Evolutionary conservation across 164 flowering plant species (phyloP), one percentile per base, ranked within the genome.

Genomic region (Taxillus chinensis): DNA sequence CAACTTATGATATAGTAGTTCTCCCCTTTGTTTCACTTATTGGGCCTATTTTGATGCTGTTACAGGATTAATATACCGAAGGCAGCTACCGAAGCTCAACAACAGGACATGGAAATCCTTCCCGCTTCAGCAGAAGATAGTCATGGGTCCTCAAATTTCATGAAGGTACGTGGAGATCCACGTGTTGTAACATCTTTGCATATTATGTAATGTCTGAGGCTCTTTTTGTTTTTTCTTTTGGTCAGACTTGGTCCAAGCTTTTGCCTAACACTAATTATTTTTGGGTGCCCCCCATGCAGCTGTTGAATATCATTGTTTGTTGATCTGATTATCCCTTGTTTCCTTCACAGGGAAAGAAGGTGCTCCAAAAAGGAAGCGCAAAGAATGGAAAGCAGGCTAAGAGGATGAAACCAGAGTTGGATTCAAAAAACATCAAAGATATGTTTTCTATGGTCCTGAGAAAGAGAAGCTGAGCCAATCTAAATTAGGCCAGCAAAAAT

Each of bases 401-500:
- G 68, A 86, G 82, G 80, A 70, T 71, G 41, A 90, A 86, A 72
- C 57, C 73, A 53, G 95, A 87, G 82, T 82, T 81, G 7, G 74
- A 74, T 61, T 87, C 95, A 27, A 70, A 41, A 7, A 85, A 82
- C 72, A 90, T 90, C 48, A 81, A 74, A 76, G 95, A 87, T 53
- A 90, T 90, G 95, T 90, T 90, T 62, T 42, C 70, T n/a, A 80
- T 81, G 70, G 89, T 86, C 58, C 73, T 83, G 41, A 78, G 83
- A 68, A 72, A 70, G 59, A 46, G 52, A 68, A 61, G 56, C 41
- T 52, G 51, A 48, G 12, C 10, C 51, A 48, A 48, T 3, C 3
- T 48, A 14, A 48, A 3, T 48, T 0, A 8, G 12, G 3, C 51
- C 27, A 27, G 27, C 27, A 27, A 27, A 27, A 27, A 27, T 27